Conservation (phyloP, 345 rosid species). For the Fremontodendron californicum region DNA sequence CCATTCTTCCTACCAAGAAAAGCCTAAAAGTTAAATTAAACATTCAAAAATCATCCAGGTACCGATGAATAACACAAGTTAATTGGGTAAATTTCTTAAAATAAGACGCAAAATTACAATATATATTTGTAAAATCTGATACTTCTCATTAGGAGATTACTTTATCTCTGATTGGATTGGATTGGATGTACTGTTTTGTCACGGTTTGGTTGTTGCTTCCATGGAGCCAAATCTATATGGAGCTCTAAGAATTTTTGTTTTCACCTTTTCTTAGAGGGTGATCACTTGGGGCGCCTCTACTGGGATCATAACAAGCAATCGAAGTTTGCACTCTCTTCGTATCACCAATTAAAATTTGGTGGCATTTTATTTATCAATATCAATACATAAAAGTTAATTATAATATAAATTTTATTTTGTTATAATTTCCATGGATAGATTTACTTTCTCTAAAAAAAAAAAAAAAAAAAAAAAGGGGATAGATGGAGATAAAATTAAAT, state of each 20-base stretch:
- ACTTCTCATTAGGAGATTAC: not conserved
- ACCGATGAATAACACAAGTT: conserved; percentile 5
- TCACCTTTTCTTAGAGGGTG: not conserved
- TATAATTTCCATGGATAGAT: no score
- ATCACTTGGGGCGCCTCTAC: not conserved
- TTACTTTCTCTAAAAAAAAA: no score
- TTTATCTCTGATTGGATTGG: conserved; percentile 2
- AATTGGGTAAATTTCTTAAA: conserved; percentile 1
- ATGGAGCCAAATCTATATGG: not conserved
- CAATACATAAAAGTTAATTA: not conserved
- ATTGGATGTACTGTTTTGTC: conserved; percentile 2
- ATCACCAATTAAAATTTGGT: not conserved
- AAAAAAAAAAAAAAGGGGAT: no score
- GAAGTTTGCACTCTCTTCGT: not conserved
- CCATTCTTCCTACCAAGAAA: no score
- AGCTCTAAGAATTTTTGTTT: not conserved
- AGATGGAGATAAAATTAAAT: no score
- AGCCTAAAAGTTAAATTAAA: not conserved
- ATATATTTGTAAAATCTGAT: conserved; percentile 7
- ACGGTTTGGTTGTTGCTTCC: not conserved
- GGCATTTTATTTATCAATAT: not conserved
- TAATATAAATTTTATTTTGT: no score
- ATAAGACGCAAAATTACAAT: not conserved
- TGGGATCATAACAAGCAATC: not conserved
- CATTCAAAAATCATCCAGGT: not conserved